Base-by-base conservation (phyloP, 2,329 filamentous ascomycete species). In the Alternaria consortialis region DNA sequence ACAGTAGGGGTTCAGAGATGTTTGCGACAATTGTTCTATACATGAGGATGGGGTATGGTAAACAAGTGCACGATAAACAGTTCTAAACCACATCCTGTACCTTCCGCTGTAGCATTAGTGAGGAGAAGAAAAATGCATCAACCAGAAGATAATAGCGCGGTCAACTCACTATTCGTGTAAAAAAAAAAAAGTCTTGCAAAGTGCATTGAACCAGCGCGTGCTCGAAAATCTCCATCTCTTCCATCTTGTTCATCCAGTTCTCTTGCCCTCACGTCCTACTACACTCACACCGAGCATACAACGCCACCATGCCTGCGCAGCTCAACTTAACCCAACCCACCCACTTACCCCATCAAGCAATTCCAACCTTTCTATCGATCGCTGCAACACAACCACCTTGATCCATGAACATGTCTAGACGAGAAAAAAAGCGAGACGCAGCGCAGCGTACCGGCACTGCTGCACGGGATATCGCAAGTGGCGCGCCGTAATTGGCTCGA, bases 401-500 rank as follows among this genome's bases (percentile, higher is more conserved):
- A 50, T 50, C 46, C 46, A 50, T 50, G 46, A 23, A 34, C 46
- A 37, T 36, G 5, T 42, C 46, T 50, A 50, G 46, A 36, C 46
- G 46, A 50, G 46, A 37, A 50, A 50, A 50, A 25, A 36, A 34
- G 34, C 23, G 20, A 50, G 17, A 12, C 17, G 37, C 37, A 23
- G 31, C 46, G 46, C 46, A 36, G 34, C 46, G 12, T 25, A 50
- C 46, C 34, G 31, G 58, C 46, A 36, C 46, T 36, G 34, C 46
- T 58, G 54, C 55, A 53, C 27, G 31, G 39, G 40, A 39, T 50
- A 32, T 42, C 32, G 60, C 46, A 50, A 53, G 60, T 59, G 60
- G 60, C 56, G 56, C 13, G 25, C 39, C 13, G 31, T 56, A 47
- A 62, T 61, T 61, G 58, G 59, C 54, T 32, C 32, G 7, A 34